Evolutionary conservation across 306 rosid species (phyloP), one percentile per base, ranked within the genome.

Genomic region (Prinsepia uniflora): DNA sequence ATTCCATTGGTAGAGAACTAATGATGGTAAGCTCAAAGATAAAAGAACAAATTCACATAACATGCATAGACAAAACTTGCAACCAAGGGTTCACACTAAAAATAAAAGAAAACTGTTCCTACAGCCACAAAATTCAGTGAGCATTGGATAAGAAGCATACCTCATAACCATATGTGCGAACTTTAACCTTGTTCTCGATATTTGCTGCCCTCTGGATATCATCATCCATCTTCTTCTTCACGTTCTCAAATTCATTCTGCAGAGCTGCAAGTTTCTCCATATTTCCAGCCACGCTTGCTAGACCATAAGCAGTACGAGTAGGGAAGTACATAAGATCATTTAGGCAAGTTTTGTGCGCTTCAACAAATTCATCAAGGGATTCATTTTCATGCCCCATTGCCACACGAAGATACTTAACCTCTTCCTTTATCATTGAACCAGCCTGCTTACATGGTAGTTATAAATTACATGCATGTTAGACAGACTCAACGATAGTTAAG

Each of bases 321-420:
- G 89, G 88, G 63, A 92, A 90, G 82, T 83, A 92, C 87, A 86
- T 92, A 72, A 92, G 92, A 78, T 90, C 98, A 72, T 81, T 86
- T 44, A 86, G 74, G 81, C 96, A 90, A 53, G 91, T 88, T 57
- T 84, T 80, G 80, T 92, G 98, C 3, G 95, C 98, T 73, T 92
- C 98, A 74, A 88, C 82, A 86, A 92, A 92, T 75, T 88, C 98
- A 80, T 88, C 89, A 7, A 90, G 81, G 62, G 89, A 77, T 74
- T 92, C 92, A 73, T 66, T 77, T 78, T 90, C 96, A 76, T 90
- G 98, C 59, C 98, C 96, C 98, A 92, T 90, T 71, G 92, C 91
- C 47, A 80, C 85, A 73, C 88, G 79, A 73, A 92, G 84, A 85
- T 83, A 85, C 71, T 64, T 79, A n/a, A 72, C 88, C 85, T 92